Percentiles rank a stretch among this genome's conserved stretches.
Conservation (phyloP, 352 stramenopile species). For the Globisporangium perplexum region DNA sequence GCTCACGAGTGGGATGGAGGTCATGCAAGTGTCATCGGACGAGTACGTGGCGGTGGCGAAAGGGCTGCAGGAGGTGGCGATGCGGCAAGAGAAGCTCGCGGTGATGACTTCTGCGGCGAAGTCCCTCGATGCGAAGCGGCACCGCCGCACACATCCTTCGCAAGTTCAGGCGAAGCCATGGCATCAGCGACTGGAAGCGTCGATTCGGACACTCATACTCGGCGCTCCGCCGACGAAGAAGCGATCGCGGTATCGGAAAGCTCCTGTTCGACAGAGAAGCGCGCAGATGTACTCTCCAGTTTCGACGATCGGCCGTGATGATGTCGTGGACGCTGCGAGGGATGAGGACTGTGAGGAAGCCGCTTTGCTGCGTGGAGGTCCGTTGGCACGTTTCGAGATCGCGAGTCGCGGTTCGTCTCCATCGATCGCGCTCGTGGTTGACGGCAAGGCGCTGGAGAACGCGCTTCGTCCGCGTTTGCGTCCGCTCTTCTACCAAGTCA, state of each 20-base stretch:
- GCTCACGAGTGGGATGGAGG: slow-evolving; percentile 73
- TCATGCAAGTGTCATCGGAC: slow-evolving; percentile 53
- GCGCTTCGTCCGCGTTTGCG: slow-evolving; percentile 45
- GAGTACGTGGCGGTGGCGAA: slow-evolving; percentile 54
- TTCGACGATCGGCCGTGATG: slow-evolving; percentile 7
- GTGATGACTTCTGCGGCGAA: slow-evolving; percentile 2
- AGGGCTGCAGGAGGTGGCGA: slow-evolving; percentile 41
- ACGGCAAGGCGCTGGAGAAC: slow-evolving; percentile 87
- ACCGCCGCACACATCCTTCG: slow-evolving; percentile 1
- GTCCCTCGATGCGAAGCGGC: slow-evolving; percentile 1
- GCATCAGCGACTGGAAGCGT: slow-evolving; percentile 3
- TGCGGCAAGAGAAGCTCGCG: slow-evolving; percentile 17
- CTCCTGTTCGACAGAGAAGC: neutral
- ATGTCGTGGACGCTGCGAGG: neutral
- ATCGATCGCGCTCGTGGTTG: slow-evolving; percentile 88
- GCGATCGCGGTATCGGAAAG: slow-evolving; percentile 2
- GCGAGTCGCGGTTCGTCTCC: neutral
- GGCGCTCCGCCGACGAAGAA: slow-evolving; percentile 7
- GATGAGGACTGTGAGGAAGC: slow-evolving; percentile 5
- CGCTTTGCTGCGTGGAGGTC: slow-evolving; percentile 2
- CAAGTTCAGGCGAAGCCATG: neutral
- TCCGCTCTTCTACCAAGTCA: slow-evolving; percentile 62
- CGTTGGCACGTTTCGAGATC: neutral
- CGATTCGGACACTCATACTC: slow-evolving; percentile 7
- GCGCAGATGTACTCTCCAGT: slow-evolving; percentile 11